A percentile compares a stretch with the other conserved stretches of the same genome.
Evolutionary conservation across 495 filamentous ascomycete genomes (phyloP).

Genomic region (Jackrogersella multiformis): DNA sequence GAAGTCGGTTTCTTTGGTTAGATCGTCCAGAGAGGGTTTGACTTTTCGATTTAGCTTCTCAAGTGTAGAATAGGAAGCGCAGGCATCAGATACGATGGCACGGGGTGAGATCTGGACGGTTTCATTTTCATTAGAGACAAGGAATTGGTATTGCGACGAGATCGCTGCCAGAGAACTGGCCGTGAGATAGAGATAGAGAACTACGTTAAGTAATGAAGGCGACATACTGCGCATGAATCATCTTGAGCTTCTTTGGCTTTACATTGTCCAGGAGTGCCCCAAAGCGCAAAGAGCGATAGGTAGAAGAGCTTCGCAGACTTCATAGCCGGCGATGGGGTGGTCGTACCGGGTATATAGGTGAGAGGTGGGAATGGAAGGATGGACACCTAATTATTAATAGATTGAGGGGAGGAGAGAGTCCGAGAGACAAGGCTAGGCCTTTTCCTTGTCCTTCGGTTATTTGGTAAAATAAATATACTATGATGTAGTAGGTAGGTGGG

Average conservation of each 20-base stretch:
- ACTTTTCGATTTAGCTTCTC: constrained; percentile 82
- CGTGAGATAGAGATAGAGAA: constrained; percentile 35
- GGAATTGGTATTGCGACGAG: constrained; percentile 35
- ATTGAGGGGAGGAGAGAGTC: constrained; percentile 34
- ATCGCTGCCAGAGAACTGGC: constrained; percentile 37
- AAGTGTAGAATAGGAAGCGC: constrained; percentile 89
- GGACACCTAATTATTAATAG: constrained; percentile 37
- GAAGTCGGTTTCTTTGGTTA: constrained; percentile 91
- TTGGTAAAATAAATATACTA: constrained; percentile 21
- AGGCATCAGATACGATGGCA: constrained; percentile 81
- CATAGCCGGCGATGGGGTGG: constrained; percentile 59
- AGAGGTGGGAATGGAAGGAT: no score
- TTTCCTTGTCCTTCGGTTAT: constrained; percentile 30
- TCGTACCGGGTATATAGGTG: constrained; percentile 33
- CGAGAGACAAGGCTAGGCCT: constrained; percentile 25
- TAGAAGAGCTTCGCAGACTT: constrained; percentile 75
- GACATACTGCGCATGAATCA: constrained; percentile 59
- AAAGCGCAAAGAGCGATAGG: constrained; percentile 78
- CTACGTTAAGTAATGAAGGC: constrained; percentile 36
- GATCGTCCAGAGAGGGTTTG: constrained; percentile 78
- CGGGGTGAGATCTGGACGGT: constrained; percentile 61
- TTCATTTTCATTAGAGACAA: constrained; percentile 51
- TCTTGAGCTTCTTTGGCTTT: constrained; percentile 49
- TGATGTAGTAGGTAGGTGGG: constrained; percentile 1
- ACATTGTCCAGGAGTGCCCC: constrained; percentile 62